These are phyloP conservation scores for Cladobotryum protrusum DNA, from an alignment of 2,329 filamentous ascomycete species.

Conservation along the genomic window DNA sequence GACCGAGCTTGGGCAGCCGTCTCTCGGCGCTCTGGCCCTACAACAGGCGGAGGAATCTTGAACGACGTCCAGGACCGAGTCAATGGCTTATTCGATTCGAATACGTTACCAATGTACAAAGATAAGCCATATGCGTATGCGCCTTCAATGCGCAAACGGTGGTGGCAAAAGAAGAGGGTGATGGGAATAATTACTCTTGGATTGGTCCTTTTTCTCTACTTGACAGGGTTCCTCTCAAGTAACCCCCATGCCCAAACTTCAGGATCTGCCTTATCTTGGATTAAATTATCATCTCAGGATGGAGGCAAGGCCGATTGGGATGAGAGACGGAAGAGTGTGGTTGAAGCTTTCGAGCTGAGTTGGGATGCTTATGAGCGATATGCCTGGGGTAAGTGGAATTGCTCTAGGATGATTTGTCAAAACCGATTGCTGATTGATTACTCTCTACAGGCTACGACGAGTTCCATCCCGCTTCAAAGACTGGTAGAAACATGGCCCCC, in stretches of 20 bases:
- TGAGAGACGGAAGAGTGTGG: constrained; percentile 70
- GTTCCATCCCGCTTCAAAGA: constrained; percentile 77
- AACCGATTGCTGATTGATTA: not conserved
- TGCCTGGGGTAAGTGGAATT: constrained; percentile 71
- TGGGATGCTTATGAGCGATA: constrained; percentile 91
- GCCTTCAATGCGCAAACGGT: constrained; percentile 49
- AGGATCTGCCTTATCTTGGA: constrained; percentile 51
- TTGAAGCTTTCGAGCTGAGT: constrained; percentile 82
- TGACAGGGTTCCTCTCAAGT: constrained; percentile 55
- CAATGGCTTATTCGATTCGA: constrained; percentile 55
- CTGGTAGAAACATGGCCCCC: constrained; percentile 74
- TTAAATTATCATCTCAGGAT: constrained; percentile 45
- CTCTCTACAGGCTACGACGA: constrained; percentile 63
- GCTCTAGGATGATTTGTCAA: not conserved
- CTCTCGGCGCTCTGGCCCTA: constrained; percentile 29
- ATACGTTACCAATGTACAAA: constrained; percentile 86
- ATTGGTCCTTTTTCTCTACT: constrained; percentile 59
- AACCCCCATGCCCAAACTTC: constrained; percentile 30
- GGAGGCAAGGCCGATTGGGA: constrained; percentile 61
- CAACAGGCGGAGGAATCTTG: constrained; percentile 30
- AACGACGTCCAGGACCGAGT: constrained; percentile 56
- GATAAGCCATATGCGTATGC: constrained; percentile 86
- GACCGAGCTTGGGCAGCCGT: constrained; percentile 58
- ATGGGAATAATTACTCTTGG: constrained; percentile 46
- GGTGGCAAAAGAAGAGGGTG: constrained; percentile 59